phyloP scores from a whole-genome alignment of 495 filamentous ascomycete species.

The Daldinia childiae region DNA sequence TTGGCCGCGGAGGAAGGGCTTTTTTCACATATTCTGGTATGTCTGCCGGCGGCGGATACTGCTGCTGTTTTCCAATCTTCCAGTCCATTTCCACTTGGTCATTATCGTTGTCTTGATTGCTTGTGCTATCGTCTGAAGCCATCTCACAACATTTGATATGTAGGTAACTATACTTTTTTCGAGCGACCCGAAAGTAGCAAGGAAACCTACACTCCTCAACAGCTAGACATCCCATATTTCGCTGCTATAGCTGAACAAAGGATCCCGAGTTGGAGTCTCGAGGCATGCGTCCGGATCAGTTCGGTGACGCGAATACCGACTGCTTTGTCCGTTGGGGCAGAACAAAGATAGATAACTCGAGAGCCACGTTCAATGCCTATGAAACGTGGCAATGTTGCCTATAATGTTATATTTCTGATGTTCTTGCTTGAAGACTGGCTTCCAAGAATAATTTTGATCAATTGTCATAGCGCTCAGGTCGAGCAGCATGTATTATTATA shows the following conservation, averaged over 20 bases:
- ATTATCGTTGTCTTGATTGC: not conserved
- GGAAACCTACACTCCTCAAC: not conserved
- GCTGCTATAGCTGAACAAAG: not conserved
- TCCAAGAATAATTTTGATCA: conserved; percentile 5
- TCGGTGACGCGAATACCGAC: not conserved
- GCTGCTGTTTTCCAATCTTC: not conserved
- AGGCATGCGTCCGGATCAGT: not conserved
- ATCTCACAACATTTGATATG: conserved; percentile 24
- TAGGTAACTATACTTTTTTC: not conserved
- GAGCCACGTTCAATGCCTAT: not conserved
- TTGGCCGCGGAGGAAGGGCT: conserved; percentile 33
- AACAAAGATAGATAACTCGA: not conserved
- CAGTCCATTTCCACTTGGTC: not conserved
- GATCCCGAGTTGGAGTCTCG: not conserved
- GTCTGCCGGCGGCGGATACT: conserved; percentile 28
- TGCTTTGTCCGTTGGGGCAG: not conserved
- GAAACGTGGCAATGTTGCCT: not conserved
- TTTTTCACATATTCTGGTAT: conserved; percentile 33
- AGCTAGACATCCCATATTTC: not conserved
- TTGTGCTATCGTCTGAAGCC: conserved; percentile 14
- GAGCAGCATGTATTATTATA: conserved; percentile 31
- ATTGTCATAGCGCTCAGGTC: not conserved
- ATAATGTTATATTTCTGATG: no score
- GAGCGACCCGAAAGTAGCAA: not conserved
- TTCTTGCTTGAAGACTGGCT: not conserved